Conservation (phyloP, 176 grass and related monocot species). For the Cymbopogon citratus region DNA sequence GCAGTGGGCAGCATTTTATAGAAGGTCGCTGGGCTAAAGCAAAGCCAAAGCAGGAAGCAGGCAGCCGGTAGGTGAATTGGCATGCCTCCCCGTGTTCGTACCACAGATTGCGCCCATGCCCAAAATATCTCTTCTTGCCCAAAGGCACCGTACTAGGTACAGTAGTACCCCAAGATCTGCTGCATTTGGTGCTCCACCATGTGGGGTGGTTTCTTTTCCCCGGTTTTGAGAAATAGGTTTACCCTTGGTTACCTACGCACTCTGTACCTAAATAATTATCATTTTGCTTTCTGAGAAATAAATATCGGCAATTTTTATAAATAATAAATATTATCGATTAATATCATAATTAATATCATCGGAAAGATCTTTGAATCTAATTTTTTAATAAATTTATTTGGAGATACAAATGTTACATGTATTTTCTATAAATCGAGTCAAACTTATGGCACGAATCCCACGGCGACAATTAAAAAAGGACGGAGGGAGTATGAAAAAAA, state of each 20-base stretch:
- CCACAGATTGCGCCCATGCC: conserved; percentile 27
- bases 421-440: too few relatives aligned
- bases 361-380: too few relatives aligned
- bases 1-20: conserved; percentile 47
- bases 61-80: conserved; percentile 19
- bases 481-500: too few relatives aligned
- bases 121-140: conserved; percentile 28
- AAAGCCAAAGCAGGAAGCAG: conserved; percentile 25
- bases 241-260: neutral
- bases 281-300: too few relatives aligned
- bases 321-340: too few relatives aligned
- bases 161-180: conserved; percentile 9
- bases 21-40: conserved; percentile 14
- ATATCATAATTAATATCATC: too few relatives aligned
- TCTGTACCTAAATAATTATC: too few relatives aligned
- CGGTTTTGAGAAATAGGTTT: neutral
- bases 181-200: neutral
- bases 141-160: neutral
- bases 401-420: too few relatives aligned
- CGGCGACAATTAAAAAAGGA: too few relatives aligned
- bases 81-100: conserved; percentile 22
- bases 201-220: neutral
- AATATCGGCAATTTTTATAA: too few relatives aligned
- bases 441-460: too few relatives aligned
- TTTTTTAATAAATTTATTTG: too few relatives aligned